These are phyloP conservation scores for Ogataea ramenticola DNA, from an alignment of 805 yeast species.

Conservation along the genomic window DNA sequence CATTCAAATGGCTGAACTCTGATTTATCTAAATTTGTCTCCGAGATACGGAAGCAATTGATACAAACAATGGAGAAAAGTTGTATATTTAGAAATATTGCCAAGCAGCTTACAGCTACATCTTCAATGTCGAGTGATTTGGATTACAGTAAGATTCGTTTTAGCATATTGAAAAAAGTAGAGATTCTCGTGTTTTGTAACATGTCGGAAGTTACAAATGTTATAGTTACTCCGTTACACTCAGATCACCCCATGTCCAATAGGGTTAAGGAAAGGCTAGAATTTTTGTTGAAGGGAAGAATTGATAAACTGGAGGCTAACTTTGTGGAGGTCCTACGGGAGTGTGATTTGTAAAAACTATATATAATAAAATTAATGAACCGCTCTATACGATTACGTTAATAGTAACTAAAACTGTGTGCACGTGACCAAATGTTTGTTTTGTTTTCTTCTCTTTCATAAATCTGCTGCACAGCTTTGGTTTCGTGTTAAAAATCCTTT, in stretches of 20 bases:
- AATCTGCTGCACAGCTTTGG: too few relatives aligned
- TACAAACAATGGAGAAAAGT: slow-evolving; percentile 15
- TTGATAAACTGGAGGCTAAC: slow-evolving; percentile 8
- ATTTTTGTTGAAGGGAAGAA: slow-evolving; percentile 11
- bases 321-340: slow-evolving; percentile 10
- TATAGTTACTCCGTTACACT: neutral
- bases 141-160: slow-evolving; percentile 21
- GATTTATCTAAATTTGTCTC: slow-evolving; percentile 19
- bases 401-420: too few relatives aligned
- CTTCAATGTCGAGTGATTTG: slow-evolving; percentile 18
- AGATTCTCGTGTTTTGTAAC: slow-evolving; percentile 17
- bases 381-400: too few relatives aligned
- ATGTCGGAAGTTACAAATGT: slow-evolving; percentile 5
- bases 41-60: slow-evolving; percentile 17
- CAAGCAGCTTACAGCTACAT: slow-evolving; percentile 5
- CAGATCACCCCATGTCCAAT: slow-evolving; percentile 1
- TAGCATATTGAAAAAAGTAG: slow-evolving; percentile 10
- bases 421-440: too few relatives aligned
- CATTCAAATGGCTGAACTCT: slow-evolving; percentile 17
- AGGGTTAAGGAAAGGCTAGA: slow-evolving; percentile 9
- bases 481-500: too few relatives aligned
- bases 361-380: too few relatives aligned
- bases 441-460: too few relatives aligned
- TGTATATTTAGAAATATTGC: slow-evolving; percentile 11
- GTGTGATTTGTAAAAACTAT: slow-evolving; percentile 1